Percentiles rank a stretch among this genome's conserved stretches.
phyloP scores from a whole-genome alignment of 306 rosid species.

The Delonix regia region DNA sequence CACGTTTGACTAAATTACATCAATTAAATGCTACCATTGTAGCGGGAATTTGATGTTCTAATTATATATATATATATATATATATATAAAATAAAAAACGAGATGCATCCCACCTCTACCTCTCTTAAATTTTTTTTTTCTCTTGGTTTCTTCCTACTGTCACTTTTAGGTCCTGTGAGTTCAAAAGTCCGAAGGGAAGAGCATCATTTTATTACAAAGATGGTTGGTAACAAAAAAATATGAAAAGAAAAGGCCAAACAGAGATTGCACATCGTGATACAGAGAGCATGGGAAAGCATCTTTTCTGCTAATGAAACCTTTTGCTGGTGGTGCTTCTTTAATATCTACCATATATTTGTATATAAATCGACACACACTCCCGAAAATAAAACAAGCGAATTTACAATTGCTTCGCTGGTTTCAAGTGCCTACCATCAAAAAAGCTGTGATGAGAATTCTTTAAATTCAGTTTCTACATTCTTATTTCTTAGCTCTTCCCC shows the following conservation, averaged over 20 bases:
- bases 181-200: background rate
- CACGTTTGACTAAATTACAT: no score
- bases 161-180: background rate
- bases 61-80: no score
- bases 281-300: background rate
- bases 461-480: background rate
- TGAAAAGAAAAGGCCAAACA: background rate
- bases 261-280: background rate
- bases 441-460: slow-evolving; percentile 47
- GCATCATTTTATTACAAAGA: background rate
- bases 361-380: background rate
- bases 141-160: background rate
- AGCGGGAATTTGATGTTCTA: no score
- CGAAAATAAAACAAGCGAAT: background rate
- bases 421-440: slow-evolving; percentile 48
- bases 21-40: no score
- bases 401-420: slow-evolving; percentile 33
- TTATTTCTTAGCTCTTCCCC: no score
- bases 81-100: no score
- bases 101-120: no score
- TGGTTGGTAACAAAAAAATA: background rate
- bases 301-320: background rate
- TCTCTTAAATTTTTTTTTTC: no score
- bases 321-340: background rate
- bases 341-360: background rate